phyloP scores from a whole-genome alignment of 164 flowering plant species.

The Chimonanthus praecox region DNA sequence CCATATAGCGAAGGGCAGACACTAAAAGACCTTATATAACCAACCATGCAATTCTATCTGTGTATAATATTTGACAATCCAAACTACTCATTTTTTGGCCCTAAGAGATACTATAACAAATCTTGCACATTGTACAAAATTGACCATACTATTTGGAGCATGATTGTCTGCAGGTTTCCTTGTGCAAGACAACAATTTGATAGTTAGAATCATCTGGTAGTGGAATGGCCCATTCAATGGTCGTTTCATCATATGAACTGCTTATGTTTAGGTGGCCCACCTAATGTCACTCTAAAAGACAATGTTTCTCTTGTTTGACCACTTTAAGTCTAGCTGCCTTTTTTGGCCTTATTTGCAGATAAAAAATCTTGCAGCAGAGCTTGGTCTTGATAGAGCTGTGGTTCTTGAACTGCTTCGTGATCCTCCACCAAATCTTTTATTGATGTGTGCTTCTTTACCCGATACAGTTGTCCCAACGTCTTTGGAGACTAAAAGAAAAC shows the following conservation, averaged over 20 bases:
- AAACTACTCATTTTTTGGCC: too few species aligned
- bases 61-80: too few species aligned
- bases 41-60: too few species aligned
- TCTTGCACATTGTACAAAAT: background rate
- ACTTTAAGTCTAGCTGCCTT: background rate
- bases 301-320: background rate
- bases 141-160: background rate
- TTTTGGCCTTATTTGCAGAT: constrained; percentile 40
- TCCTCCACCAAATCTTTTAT: constrained; percentile 76
- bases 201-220: background rate
- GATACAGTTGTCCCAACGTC: constrained; percentile 42
- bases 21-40: too few species aligned
- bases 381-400: constrained; percentile 82
- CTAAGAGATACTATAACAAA: background rate
- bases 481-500: background rate
- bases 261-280: background rate
- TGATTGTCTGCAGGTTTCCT: background rate
- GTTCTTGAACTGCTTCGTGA: constrained; percentile 86
- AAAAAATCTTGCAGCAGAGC: constrained; percentile 76
- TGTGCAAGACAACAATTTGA: background rate
- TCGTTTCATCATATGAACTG: background rate
- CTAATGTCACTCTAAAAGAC: background rate
- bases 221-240: background rate
- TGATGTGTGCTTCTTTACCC: constrained; percentile 80
- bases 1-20: too few species aligned